Conservation (phyloP, 768 basidiomycete genomes). For the Termitomyces eurrhizus region DNA sequence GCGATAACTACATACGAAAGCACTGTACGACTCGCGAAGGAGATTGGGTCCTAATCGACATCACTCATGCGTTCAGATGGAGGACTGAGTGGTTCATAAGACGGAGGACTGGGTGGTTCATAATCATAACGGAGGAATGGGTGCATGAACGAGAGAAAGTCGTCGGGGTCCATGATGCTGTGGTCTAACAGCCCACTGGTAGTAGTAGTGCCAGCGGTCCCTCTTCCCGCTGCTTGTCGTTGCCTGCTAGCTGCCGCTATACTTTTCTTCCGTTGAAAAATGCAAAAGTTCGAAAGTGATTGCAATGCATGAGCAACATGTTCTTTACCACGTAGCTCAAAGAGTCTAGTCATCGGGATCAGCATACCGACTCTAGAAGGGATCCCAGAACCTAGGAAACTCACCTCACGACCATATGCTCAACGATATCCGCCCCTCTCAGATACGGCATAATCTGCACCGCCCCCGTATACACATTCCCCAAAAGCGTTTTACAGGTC, state of each 20-base stretch:
- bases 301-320: slow-evolving; percentile 51
- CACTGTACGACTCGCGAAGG: not conserved
- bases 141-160: not conserved
- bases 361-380: not conserved
- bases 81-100: not conserved
- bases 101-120: not conserved
- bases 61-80: slow-evolving; percentile 24
- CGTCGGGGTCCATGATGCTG: too few species aligned
- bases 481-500: slow-evolving; percentile 21
- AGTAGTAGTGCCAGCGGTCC: not conserved
- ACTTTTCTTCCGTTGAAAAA: slow-evolving; percentile 43
- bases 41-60: slow-evolving; percentile 23
- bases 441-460: slow-evolving; percentile 57
- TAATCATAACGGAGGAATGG: not conserved
- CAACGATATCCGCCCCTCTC: slow-evolving; percentile 43
- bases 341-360: slow-evolving; percentile 26
- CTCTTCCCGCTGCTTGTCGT: slow-evolving; percentile 14
- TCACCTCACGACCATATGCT: slow-evolving; percentile 53
- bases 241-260: slow-evolving; percentile 18
- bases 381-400: slow-evolving; percentile 14
- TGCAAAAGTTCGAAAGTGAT: slow-evolving; percentile 43
- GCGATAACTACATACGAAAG: not conserved
- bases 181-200: too few species aligned
- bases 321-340: slow-evolving; percentile 50
- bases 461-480: slow-evolving; percentile 40